Conservation (phyloP, 2,329 filamentous ascomycete genomes). For the Gaeumannomyces sp. region DNA sequence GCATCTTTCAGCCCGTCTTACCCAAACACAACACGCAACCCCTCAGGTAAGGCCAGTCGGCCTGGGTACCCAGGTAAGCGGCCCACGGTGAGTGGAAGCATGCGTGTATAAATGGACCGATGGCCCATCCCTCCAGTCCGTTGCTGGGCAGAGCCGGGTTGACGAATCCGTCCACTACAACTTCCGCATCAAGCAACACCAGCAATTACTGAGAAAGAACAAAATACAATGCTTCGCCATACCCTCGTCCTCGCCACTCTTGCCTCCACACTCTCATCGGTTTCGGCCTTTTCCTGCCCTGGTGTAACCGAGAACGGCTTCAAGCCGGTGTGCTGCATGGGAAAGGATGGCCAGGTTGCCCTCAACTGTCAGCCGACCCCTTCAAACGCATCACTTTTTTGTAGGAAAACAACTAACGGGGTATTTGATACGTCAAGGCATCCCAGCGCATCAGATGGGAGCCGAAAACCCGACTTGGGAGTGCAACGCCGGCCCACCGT, state of each 20-base stretch:
- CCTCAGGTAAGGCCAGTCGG: too few relatives aligned
- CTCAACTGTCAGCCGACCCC: not conserved
- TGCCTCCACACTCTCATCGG: not conserved
- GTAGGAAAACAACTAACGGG: too few relatives aligned
- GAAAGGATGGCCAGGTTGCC: not conserved
- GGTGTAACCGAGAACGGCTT: not conserved
- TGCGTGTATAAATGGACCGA: too few relatives aligned
- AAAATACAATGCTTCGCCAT: not conserved
- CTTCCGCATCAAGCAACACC: too few relatives aligned
- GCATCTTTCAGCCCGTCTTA: too few relatives aligned
- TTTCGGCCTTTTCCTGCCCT: not conserved
- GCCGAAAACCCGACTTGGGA: conserved; percentile 2
- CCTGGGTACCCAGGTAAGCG: too few relatives aligned
- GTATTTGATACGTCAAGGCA: not conserved
- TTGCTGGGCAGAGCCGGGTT: too few relatives aligned
- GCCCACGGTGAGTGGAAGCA: too few relatives aligned
- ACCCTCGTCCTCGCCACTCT: not conserved
- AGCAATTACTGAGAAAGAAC: not conserved
- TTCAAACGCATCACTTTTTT: not conserved
- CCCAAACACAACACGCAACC: too few relatives aligned
- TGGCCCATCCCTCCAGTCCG: too few relatives aligned
- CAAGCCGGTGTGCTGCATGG: conserved; percentile 2
- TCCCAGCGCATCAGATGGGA: conserved; percentile 3
- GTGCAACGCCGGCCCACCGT: not conserved
- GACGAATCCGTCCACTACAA: too few relatives aligned